Percentiles rank a stretch among this genome's conserved stretches.
Evolutionary conservation across 768 basidiomycete species (phyloP).

Genomic region (Mycena venus): DNA sequence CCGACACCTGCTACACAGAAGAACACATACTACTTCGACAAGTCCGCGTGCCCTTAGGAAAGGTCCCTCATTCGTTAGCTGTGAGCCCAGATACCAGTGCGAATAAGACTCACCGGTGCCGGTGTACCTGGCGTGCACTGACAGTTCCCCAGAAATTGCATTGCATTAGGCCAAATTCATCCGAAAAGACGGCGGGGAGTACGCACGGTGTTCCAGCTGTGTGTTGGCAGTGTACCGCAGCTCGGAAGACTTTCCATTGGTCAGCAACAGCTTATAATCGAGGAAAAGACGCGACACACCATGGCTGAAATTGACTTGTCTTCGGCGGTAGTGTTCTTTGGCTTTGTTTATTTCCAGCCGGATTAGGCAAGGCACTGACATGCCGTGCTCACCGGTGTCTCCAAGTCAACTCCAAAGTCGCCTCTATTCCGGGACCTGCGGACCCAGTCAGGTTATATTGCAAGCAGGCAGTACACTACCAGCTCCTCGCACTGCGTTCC

Average conservation of each 20-base stretch:
- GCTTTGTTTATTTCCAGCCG: no score
- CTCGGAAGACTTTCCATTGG: slow-evolving; percentile 96
- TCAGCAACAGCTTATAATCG: no score
- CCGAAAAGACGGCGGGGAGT: not conserved
- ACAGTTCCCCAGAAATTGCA: slow-evolving; percentile 33
- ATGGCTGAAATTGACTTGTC: no score
- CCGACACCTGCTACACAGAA: not conserved
- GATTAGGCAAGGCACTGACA: no score
- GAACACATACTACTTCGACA: slow-evolving; percentile 90
- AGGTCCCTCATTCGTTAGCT: slow-evolving; percentile 24
- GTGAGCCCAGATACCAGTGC: slow-evolving; percentile 1
- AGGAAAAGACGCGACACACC: no score
- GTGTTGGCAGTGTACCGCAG: slow-evolving; percentile 96
- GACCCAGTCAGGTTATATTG: no score
- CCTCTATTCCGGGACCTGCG: no score
- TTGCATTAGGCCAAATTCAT: slow-evolving; percentile 28
- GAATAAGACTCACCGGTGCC: slow-evolving; percentile 81
- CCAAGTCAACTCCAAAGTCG: no score
- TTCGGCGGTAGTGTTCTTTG: no score
- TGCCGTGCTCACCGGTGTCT: no score
- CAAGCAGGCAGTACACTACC: no score
- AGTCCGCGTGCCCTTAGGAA: slow-evolving; percentile 98
- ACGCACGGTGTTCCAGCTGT: slow-evolving; percentile 93
- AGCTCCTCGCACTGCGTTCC: no score
- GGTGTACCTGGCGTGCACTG: slow-evolving; percentile 96